A percentile compares a stretch with the other conserved stretches of the same genome.
phyloP scores from a whole-genome alignment of 352 stramenopile genomes.

The Globisporangium lucens region DNA sequence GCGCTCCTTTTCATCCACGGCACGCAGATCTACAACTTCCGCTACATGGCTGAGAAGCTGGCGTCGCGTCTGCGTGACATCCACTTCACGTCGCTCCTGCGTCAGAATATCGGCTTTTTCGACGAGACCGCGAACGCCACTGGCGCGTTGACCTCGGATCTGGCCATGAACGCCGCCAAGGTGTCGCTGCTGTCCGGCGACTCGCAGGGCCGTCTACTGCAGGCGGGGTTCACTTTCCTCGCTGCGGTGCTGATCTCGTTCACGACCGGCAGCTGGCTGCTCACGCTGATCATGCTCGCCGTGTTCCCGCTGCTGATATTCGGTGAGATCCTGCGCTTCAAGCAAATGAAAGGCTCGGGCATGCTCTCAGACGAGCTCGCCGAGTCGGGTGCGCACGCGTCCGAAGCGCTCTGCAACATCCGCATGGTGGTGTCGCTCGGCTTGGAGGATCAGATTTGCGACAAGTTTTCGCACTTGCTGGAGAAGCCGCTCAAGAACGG shows the following conservation, averaged over 20 bases:
- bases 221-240: slow-evolving; percentile 39
- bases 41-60: slow-evolving; percentile 45
- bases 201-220: slow-evolving; percentile 42
- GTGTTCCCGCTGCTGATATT: slow-evolving; percentile 22
- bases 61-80: slow-evolving; percentile 40
- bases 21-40: slow-evolving; percentile 34
- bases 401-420: slow-evolving; percentile 44
- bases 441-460: slow-evolving; percentile 25
- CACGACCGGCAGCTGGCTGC: slow-evolving; percentile 16
- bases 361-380: slow-evolving; percentile 30
- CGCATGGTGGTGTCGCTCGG: slow-evolving; percentile 36
- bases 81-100: slow-evolving; percentile 44
- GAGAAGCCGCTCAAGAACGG: slow-evolving; percentile 22
- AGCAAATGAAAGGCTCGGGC: slow-evolving; percentile 20
- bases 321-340: slow-evolving; percentile 27
- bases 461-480: slow-evolving; percentile 29
- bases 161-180: slow-evolving; percentile 47
- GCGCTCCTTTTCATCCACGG: slow-evolving; percentile 29
- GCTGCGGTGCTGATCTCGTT: slow-evolving; percentile 19
- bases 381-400: slow-evolving; percentile 37
- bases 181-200: slow-evolving; percentile 39
- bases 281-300: slow-evolving; percentile 20
- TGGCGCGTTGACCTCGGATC: slow-evolving; percentile 45
- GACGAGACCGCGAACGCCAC: slow-evolving; percentile 48
- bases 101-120: slow-evolving; percentile 67